Conservation (phyloP, 805 yeast species). For the Metschnikowia borealis region DNA sequence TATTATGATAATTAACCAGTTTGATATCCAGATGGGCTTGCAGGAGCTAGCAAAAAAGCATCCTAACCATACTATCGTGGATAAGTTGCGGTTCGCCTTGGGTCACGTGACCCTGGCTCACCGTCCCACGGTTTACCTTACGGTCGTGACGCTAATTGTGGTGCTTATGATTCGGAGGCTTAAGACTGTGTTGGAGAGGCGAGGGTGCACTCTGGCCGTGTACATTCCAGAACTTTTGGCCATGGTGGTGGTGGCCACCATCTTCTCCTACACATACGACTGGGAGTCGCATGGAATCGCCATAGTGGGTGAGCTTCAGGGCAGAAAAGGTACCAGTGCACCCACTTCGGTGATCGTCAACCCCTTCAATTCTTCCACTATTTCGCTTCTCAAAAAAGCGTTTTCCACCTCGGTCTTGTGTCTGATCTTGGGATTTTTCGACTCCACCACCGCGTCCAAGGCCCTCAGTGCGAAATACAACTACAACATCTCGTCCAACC, state of each 20-base stretch:
- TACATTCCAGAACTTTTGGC: conserved; percentile 31
- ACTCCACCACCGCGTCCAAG: conserved; percentile 34
- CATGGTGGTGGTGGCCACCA: conserved; percentile 30
- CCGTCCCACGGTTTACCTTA: conserved; percentile 12
- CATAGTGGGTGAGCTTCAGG: conserved; percentile 26
- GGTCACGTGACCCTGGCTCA: conserved; percentile 8
- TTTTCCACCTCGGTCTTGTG: conserved; percentile 31
- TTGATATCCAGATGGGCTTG: conserved; percentile 47
- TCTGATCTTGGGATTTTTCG: conserved; percentile 32
- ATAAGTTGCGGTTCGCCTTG: conserved; percentile 11
- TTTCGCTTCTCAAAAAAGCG: conserved; percentile 22
- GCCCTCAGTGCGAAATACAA: conserved; percentile 30
- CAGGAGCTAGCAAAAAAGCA: conserved; percentile 9
- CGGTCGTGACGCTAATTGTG: conserved; percentile 19
- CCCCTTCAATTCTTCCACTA: conserved; percentile 21
- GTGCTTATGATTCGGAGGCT: conserved; percentile 21
- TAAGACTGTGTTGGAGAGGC: conserved; percentile 18
- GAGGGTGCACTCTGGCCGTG: conserved; percentile 18
- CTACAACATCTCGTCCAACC: conserved; percentile 29
- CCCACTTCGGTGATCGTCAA: conserved; percentile 11
- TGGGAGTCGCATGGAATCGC: conserved; percentile 29
- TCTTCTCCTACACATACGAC: conserved; percentile 21
- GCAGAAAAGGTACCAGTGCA: neutral
- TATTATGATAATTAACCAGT: conserved; percentile 61
- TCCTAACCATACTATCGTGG: conserved; percentile 5